Evolutionary conservation across 768 basidiomycete genomes (phyloP), one percentile per base, ranked within the genome.

Genomic region (Pleurotus platypus): DNA sequence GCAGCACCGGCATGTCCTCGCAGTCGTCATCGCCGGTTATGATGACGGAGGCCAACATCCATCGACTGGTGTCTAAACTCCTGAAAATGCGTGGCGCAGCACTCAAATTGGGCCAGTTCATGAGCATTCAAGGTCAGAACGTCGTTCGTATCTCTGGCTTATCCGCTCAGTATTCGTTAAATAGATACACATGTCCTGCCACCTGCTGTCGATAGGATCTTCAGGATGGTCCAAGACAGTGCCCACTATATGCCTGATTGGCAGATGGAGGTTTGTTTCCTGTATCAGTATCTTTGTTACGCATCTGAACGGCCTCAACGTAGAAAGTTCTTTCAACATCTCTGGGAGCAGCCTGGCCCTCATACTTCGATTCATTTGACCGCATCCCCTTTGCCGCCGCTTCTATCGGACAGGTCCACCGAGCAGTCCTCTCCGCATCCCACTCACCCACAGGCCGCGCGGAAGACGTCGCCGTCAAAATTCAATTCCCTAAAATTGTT

Each of bases 221-320:
- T 99, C 63, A 83, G 93, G 50, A 78, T 89, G 26, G 95, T 99
- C 0, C 96, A 98, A 67, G 92, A 96, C 62, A 86, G 89, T 62
- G 96, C 96, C 1, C 93, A 99, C 70, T 98, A 98, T 68, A 99
- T 99, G 96, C 96, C 96, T 0, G 89, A 96, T 62, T 95, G 90
- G 90, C 96, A 99, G 68, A 90, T 98, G 86, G 90, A 95, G 83
- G 95, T 92, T 13, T 16, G 72, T 66, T 3, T 48, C 43, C 37
- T 20, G 30, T 58, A 46, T 8, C 7, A 58, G 1, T 39, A 40
- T 24, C 4, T 22, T 16, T 26, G 51, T 20, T 39, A 38, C 24
- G 47, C 12, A n/a, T 38, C 2, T 22, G 46, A 56, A 50, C 40
- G 60, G 24, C 48, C 42, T 45, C 43, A 24, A 50, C 24, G 40